Base-by-base conservation (phyloP, 2,329 filamentous ascomycete genomes). In the Ceratocystis destructans region DNA sequence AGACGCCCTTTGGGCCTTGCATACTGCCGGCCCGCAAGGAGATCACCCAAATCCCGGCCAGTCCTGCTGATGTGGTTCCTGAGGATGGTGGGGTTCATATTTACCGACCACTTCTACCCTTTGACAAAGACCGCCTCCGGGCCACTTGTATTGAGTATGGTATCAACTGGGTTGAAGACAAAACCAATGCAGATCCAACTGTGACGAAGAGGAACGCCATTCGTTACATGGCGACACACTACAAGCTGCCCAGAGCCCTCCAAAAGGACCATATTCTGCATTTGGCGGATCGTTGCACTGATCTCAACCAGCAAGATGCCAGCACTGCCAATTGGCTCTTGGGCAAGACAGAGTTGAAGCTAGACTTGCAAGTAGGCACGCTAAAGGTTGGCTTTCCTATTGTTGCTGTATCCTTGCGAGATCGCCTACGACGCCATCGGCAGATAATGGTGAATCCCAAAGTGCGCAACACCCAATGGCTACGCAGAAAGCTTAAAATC, bases 131-230 rank as follows among this genome's bases (percentile, higher is more conserved):
- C 63, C 79, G 86, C 45, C 79, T 96, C n/a, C 80, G 87, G 55
- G 83, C 84, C 1, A 91, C 89, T 0, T 96, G 93, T 72, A 74
- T 86, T 68, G 78, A 81, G n/a, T 81, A 86, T 69, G 75, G 79
- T 0, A 76, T 95, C 8, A 76, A 77, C 0, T 97, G 90, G 88
- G 89, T 90, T 69, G 89, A 94, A 73, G 94, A 99, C 73, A 77
- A 79, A 53, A 96, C 92, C 1, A 99, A 99, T 72, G 75, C 79
- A 17, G 88, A 96, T 71, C 81, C 79, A 7, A 90, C 86, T 0
- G 76, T 95, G 67, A 96, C 94, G 0, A 76, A 81, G 57, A 83
- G 94, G 46, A 99, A 99, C 72, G 86, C 93, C 0, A 79, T 96
- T 46, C 84, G 93, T 41, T 77, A 87, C 73, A 74, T 55, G 79